Conservation (phyloP, 1,284 basidiomycete species). For the Leccinum ambiguum region DNA sequence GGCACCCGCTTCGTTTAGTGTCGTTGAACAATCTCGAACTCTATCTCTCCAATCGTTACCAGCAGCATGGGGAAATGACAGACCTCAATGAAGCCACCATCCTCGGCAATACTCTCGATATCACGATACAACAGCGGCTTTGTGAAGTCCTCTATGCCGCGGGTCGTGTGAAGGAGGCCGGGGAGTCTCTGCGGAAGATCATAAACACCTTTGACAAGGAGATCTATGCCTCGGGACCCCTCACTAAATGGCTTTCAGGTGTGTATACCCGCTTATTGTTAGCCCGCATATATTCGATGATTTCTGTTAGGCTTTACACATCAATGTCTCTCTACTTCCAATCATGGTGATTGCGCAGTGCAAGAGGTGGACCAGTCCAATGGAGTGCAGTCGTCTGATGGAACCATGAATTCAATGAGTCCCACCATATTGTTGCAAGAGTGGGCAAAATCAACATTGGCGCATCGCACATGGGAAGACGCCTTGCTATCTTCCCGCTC, state of each 20-base stretch:
- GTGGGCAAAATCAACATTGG: not conserved
- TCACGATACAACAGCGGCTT: no score
- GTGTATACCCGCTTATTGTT: not conserved
- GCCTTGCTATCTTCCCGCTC: not conserved
- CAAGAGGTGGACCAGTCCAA: not conserved
- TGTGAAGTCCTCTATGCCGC: no score
- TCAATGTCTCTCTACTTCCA: not conserved
- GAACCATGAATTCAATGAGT: not conserved
- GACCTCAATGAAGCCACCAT: no score
- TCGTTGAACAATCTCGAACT: no score
- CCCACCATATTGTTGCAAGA: not conserved
- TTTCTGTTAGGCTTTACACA: not conserved
- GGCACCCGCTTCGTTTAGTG: no score
- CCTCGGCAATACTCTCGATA: no score
- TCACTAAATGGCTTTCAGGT: not conserved
- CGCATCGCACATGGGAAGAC: not conserved
- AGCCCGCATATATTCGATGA: not conserved
- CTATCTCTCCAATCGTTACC: no score
- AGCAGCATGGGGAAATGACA: no score
- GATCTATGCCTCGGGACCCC: no score
- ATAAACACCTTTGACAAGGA: no score
- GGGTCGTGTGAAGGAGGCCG: no score
- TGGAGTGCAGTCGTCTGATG: not conserved
- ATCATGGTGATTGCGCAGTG: not conserved
- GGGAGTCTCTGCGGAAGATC: no score